These are phyloP conservation scores for Metarhizium guizhouense DNA, from an alignment of 2,329 filamentous ascomycete genomes.

Conservation along the genomic window DNA sequence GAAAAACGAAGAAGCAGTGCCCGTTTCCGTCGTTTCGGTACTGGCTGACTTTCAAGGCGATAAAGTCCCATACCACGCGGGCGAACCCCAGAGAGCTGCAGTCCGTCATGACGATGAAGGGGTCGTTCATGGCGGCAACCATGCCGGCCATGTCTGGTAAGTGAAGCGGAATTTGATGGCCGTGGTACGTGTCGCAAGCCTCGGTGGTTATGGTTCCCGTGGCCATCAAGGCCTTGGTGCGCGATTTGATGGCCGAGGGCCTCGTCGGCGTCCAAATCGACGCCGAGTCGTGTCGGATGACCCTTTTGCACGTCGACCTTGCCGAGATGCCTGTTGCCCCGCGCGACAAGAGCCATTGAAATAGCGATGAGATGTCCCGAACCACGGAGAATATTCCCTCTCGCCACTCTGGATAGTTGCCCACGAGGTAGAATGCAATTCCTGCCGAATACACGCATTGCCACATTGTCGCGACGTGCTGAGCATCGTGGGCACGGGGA, in stretches of 20 bases:
- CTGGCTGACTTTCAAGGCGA: slow-evolving; percentile 3
- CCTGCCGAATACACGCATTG: slow-evolving; percentile 2
- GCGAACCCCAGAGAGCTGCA: background rate
- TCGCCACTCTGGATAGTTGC: slow-evolving; percentile 5
- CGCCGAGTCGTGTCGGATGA: too few species aligned
- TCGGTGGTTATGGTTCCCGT: background rate
- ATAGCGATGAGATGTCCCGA: background rate
- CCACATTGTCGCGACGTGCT: background rate
- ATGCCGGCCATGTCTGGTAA: background rate
- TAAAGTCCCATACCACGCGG: slow-evolving; percentile 4
- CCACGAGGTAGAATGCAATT: slow-evolving; percentile 3
- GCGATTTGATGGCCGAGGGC: background rate
- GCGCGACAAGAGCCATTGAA: too few species aligned
- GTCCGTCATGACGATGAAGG: background rate
- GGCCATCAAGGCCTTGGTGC: slow-evolving; percentile 4
- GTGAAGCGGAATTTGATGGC: background rate
- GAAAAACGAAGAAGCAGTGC: slow-evolving; percentile 7
- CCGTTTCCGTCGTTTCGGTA: background rate
- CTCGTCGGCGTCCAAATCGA: too few species aligned
- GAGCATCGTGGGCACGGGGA: too few species aligned
- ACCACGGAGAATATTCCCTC: slow-evolving; percentile 3
- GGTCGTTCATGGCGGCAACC: background rate
- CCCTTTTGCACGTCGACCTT: too few species aligned
- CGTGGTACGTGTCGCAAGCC: slow-evolving; percentile 4
- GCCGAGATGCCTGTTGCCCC: too few species aligned